Evolutionary conservation across 495 filamentous ascomycete genomes (phyloP).

Genomic region (Cenococcum geophilum): DNA sequence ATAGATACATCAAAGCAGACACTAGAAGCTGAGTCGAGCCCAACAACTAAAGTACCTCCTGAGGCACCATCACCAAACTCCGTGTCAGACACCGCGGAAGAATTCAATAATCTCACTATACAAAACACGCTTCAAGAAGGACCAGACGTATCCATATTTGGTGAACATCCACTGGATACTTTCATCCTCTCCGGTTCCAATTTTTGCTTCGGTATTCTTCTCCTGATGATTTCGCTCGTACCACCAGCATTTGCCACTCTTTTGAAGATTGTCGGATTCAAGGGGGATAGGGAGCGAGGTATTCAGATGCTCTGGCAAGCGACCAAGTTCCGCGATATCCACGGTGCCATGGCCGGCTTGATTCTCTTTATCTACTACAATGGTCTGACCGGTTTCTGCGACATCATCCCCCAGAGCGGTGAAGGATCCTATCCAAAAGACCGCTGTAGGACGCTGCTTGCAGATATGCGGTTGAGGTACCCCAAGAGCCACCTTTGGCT

Average conservation of each 20-base stretch:
- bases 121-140: conserved; percentile 20
- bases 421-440: conserved; percentile 64
- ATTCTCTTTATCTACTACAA: conserved; percentile 83
- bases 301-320: conserved; percentile 87
- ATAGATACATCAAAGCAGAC: conserved; percentile 30
- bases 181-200: conserved; percentile 85
- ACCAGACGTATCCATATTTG: conserved; percentile 49
- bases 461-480: conserved; percentile 68
- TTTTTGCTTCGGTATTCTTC: conserved; percentile 81
- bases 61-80: neutral
- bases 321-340: conserved; percentile 78
- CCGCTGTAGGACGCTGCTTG: conserved; percentile 60
- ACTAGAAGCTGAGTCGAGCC: conserved; percentile 1
- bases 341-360: conserved; percentile 82
- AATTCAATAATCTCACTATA: conserved; percentile 21
- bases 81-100: conserved; percentile 13
- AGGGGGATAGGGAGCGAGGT: conserved; percentile 79
- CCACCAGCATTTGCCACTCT: conserved; percentile 82
- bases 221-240: conserved; percentile 81
- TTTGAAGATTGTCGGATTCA: conserved; percentile 84
- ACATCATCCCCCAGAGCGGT: conserved; percentile 68
- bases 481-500: conserved; percentile 82
- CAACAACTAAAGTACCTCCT: neutral
- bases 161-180: conserved; percentile 61
- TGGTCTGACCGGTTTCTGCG: conserved; percentile 72